Base-by-base conservation (phyloP, 495 filamentous ascomycete genomes). In the Aspergillus egyptiacus region DNA sequence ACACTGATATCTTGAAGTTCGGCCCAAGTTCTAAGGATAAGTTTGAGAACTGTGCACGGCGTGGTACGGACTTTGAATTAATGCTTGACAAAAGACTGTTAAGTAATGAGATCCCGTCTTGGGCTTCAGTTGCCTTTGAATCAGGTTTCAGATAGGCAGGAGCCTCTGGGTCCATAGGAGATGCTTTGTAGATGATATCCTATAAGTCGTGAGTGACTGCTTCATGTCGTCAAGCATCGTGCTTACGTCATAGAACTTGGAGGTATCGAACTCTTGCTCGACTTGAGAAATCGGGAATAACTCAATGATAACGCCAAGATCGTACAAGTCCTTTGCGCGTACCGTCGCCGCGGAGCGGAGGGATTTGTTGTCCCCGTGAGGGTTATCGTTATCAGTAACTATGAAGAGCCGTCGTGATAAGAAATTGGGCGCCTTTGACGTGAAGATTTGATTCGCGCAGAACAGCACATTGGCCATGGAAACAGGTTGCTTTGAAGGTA, bases 371-470 rank as follows among this genome's bases (percentile, higher is more conserved):
- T 78, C 69, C 2, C 65, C 73, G 60, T 95, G 88, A 5, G 94
- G 93, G 61, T 89, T 77, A 61, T 99, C 94, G 48, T 95, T 85
- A 59, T 97, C 91, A 2, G 94, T 96, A 47, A 99, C 89, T 50
- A 99, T 82, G 67, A 99, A 97, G 9, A 99, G 71, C 25, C 94
- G 80, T 32, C 94, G 73, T 0, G 93, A 96, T 18, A 88, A 81
- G 62, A 97, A 96, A 57, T 96, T 97, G 13, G 93, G 83, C 0
- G 94, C 89, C 60, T 86, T 95, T 2, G 86, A 96, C 2, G 93
- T 94, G 65, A 99, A 96, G 30, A 97, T 88, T 54, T 96, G 89
- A 56, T 97, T 97, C 35, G 86, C 90, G 60, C 91, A 91, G 62
- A 96, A 97, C 1, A 99, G 72, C 2, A 99, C 77, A 60, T 91